These are phyloP conservation scores for Seiridium unicorne DNA, from an alignment of 2,329 filamentous ascomycete species.

Conservation along the genomic window DNA sequence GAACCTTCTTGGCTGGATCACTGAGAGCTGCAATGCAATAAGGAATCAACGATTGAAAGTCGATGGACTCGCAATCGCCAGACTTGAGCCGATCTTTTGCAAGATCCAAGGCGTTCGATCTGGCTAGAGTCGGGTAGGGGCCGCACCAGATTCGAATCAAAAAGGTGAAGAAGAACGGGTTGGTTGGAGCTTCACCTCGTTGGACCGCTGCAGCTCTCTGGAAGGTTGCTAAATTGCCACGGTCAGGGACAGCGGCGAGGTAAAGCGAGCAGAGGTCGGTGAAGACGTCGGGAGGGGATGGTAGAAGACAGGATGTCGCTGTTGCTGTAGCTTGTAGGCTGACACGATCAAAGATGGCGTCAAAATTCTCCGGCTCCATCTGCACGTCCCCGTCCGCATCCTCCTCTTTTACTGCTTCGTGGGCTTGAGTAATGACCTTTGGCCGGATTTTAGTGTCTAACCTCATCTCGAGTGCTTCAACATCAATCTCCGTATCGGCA, in stretches of 20 bases:
- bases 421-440: conserved; percentile 45
- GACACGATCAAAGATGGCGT: conserved; percentile 22
- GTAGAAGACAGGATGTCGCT: conserved; percentile 49
- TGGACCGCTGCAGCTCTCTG: conserved; percentile 54
- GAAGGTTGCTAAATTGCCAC: conserved; percentile 45
- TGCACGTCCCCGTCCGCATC: conserved; percentile 26
- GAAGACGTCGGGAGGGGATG: conserved; percentile 51
- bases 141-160: conserved; percentile 74
- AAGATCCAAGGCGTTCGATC: conserved; percentile 67
- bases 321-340: conserved; percentile 30
- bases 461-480: conserved; percentile 72
- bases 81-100: conserved; percentile 56
- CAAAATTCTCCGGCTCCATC: conserved; percentile 19
- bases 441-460: conserved; percentile 69
- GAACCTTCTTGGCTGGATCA: conserved; percentile 74
- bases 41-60: conserved; percentile 80
- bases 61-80: conserved; percentile 47
- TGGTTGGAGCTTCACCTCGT: conserved; percentile 51
- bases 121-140: conserved; percentile 65
- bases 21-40: conserved; percentile 74
- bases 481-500: conserved; percentile 65
- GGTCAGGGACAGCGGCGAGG: conserved; percentile 33
- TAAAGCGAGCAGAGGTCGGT: conserved; percentile 59
- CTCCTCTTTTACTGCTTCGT: conserved; percentile 52
- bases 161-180: conserved; percentile 72